Percentiles rank a stretch among this genome's conserved stretches.
Evolutionary conservation across 352 stramenopile genomes (phyloP).

Genomic region (Globisporangium radiosum): DNA sequence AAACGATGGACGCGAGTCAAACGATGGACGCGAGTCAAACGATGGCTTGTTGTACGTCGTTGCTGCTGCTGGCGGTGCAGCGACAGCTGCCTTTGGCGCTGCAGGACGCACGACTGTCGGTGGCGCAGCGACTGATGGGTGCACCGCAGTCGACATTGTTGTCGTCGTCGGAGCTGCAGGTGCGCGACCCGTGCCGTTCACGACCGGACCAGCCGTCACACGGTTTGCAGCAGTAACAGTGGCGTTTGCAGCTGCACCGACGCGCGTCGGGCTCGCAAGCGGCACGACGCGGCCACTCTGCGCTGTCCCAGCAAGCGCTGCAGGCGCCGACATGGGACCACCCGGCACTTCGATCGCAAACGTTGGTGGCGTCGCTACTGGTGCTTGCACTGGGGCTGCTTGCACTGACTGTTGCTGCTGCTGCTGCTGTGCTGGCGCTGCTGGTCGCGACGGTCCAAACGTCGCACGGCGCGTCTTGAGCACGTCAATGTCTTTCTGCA

Average conservation of each 20-base stretch:
- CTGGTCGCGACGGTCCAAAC: constrained; percentile 30
- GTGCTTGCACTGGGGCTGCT: neutral
- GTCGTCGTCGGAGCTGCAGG: constrained; percentile 1
- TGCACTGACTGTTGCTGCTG: neutral
- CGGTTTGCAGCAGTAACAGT: neutral
- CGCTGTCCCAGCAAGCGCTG: constrained; percentile 35
- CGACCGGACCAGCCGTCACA: constrained; percentile 3
- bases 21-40: constrained; percentile 23
- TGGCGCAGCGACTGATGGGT: neutral
- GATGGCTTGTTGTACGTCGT: constrained; percentile 3
- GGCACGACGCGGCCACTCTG: constrained; percentile 7
- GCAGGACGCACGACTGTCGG: constrained; percentile 1
- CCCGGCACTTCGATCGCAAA: constrained; percentile 9
- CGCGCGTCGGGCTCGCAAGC: constrained; percentile 8
- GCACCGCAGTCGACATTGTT: neutral
- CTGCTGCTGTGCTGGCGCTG: neutral
- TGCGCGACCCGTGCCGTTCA: constrained; percentile 6
- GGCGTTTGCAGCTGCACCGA: neutral
- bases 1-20: constrained; percentile 13
- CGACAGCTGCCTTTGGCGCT: constrained; percentile 10
- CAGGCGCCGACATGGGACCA: constrained; percentile 41
- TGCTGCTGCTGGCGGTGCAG: constrained; percentile 1
- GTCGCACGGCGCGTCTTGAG: constrained; percentile 65
- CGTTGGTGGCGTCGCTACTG: constrained; percentile 4
- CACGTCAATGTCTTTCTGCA: constrained; percentile 80